Evolutionary conservation across 257 asterid genomes (phyloP), one percentile per base, ranked within the genome.

Genomic region (Solanum clarkiae): DNA sequence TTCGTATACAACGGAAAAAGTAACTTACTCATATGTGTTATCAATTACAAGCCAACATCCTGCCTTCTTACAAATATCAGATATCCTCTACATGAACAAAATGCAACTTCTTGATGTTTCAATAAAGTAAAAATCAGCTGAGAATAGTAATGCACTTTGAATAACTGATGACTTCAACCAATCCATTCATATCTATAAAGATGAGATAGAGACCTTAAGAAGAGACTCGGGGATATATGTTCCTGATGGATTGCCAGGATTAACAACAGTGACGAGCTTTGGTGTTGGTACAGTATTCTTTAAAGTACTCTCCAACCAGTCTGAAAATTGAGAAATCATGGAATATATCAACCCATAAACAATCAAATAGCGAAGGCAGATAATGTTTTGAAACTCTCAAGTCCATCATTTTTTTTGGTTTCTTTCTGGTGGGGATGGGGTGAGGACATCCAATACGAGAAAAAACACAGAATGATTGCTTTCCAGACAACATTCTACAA

Each of bases 181-280:
- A 80, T 63, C 32, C 45, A 47, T 85, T 16, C 29, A 44, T 42
- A 66, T 29, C 56, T 20, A 57, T 26, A 60, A 42, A 84, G 68
- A 47, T 65, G 62, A 47, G 88, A 75, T 72, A 75, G 83, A 80
- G 70, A 97, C 99, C 99, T 90, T 90, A 63, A 97, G 99, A 92
- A 97, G 96, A 85, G 98, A 91, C 91, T 91, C 91, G 0, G 99
- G 99, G 84, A 97, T 92, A 89, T 91, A 97, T 80, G 99, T 97
- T 87, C 99, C 99, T 4, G 99, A 97, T 5, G 99, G 99, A 87
- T 97, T 97, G 82, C 99, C 99, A 1, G 99, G 99, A 93, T 97
- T 97, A 82, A 97, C 99, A 74, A 97, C 91, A 82, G 92, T 88
- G 53, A 97, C 99, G 56, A 97, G 95, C 95, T 95, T 97, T 20